Evolutionary conservation across 2,329 filamentous ascomycete genomes (phyloP).

Genomic region (Fusarium sp.): DNA sequence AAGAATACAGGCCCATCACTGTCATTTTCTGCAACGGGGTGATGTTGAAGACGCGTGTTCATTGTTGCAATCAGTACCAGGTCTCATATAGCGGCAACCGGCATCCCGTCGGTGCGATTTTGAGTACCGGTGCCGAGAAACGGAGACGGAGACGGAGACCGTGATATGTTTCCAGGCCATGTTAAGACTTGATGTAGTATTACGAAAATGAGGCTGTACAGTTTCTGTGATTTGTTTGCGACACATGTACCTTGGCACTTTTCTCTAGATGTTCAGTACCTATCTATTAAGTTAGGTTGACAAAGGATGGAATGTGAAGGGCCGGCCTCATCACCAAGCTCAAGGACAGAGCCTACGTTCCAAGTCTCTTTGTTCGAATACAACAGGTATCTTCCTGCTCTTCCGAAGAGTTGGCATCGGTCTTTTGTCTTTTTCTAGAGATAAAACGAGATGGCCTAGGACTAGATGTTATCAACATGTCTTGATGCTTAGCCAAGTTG

Average conservation of each 20-base stretch:
- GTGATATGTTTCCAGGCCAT: background rate
- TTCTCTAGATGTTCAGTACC: background rate
- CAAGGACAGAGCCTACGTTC: background rate
- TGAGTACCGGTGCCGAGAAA: background rate
- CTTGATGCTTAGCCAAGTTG: background rate
- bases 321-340: background rate
- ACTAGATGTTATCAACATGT: background rate
- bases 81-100: background rate
- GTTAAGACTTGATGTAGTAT: background rate
- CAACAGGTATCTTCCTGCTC: background rate
- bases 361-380: background rate
- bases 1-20: background rate
- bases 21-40: background rate
- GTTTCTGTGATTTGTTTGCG: background rate
- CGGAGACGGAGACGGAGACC: background rate
- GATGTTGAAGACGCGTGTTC: background rate
- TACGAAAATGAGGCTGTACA: slow-evolving; percentile 6
- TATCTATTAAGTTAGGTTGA: background rate
- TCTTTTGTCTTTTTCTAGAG: background rate
- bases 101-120: background rate
- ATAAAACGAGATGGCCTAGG: background rate
- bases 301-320: background rate
- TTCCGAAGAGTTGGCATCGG: background rate
- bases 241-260: background rate
- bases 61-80: background rate